Percentiles rank a stretch among this genome's conserved stretches.
These are phyloP conservation scores for Cadophora sp. DNA, from an alignment of 2,329 filamentous ascomycete species.

Conservation along the genomic window DNA sequence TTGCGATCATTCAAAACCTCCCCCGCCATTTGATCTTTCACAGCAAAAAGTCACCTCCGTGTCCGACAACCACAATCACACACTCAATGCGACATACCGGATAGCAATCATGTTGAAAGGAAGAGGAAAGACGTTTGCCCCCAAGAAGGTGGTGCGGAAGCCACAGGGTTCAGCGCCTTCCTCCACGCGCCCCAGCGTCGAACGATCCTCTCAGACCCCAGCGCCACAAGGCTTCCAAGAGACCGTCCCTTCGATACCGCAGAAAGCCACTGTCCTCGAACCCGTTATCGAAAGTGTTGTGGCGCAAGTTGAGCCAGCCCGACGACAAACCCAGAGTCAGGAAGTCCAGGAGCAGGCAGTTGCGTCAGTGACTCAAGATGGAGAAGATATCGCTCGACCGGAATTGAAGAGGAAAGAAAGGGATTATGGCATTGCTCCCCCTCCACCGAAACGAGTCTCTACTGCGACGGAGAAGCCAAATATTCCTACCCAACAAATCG, in stretches of 20 bases:
- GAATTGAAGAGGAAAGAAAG: conserved; percentile 32
- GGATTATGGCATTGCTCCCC: conserved; percentile 22
- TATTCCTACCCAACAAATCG: neutral
- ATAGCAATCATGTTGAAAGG: conserved; percentile 52
- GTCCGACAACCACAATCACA: neutral
- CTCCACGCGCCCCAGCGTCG: conserved; percentile 49
- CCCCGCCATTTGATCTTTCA: conserved; percentile 9
- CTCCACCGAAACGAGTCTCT: conserved; percentile 31
- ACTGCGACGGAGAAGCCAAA: neutral
- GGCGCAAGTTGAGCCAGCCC: conserved; percentile 28
- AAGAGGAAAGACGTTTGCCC: conserved; percentile 62
- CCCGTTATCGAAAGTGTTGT: neutral
- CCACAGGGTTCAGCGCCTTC: conserved; percentile 52
- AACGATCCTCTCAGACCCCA: conserved; percentile 46
- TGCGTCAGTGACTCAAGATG: conserved; percentile 13
- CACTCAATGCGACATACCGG: conserved; percentile 14
- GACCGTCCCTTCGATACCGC: conserved; percentile 2
- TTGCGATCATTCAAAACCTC: conserved; percentile 1
- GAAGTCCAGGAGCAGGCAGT: conserved; percentile 2
- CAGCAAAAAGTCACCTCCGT: neutral
- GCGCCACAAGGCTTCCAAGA: conserved; percentile 35
- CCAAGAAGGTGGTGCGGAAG: conserved; percentile 66
- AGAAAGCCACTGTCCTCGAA: conserved; percentile 9
- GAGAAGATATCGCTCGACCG: neutral
- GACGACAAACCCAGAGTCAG: conserved; percentile 42